Evolutionary conservation across 495 filamentous ascomycete species (phyloP), one percentile per base, ranked within the genome.

Genomic region (Tricharina praecox): DNA sequence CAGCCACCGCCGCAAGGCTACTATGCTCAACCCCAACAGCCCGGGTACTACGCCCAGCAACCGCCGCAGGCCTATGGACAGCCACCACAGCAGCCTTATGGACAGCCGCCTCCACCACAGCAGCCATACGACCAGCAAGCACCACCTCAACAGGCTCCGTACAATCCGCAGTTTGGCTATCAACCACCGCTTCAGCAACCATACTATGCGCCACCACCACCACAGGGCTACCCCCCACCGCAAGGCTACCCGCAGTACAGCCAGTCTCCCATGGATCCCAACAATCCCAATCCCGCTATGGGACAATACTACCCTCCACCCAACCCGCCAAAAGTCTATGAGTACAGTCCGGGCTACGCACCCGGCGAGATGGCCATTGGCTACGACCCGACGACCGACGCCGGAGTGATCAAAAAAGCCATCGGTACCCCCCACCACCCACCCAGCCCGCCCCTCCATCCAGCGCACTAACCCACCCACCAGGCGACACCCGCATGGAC

Each of bases 321-420:
- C n/a, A n/a, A 41, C 3, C 45, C 52, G 18, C 48, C 26, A 32
- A 15, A 18, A 5, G 26, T 24, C 5, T 16, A 40, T 20, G 13
- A 41, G n/a, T 42, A 18, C 32, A 46, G 48, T 38, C 51, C 48
- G 19, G 48, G 50, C 23, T 59, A 62, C 37, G 45, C 44, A 8
- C 51, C 55, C 13, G 59, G 60, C 18, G 50, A 60, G 25, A 49
- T 49, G 20, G 54, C 59, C 3, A 50, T 18, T n/a, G 19, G 35
- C 30, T 55, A 60, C 15, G 49, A 56, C 9, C 49, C 53, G 5
- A 47, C 59, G 33, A 45, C 44, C 18, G 51, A 58, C 36, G 54
- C 49, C 46, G 44, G 25, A 4, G 52, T 54, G 3, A 48, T 54
- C 33, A 20, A 21, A 19, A 54, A 54, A 23, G 52, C 52, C 8